Evolutionary conservation across 768 basidiomycete species (phyloP).

Genomic region (Mycena maculata): DNA sequence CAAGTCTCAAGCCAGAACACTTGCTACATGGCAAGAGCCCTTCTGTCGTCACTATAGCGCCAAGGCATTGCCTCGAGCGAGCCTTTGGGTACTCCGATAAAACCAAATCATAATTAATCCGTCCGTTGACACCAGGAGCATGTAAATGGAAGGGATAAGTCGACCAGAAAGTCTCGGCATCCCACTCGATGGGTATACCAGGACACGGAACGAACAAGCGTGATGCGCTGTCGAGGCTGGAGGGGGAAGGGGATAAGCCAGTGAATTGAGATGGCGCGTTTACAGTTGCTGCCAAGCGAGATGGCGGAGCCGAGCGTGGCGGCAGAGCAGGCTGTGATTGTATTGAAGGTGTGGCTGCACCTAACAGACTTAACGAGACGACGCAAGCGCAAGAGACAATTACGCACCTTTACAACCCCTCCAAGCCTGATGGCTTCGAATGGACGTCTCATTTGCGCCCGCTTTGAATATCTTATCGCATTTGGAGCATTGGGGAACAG

Average conservation of each 20-base stretch:
- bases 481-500: conserved; percentile 49
- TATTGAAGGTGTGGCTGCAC: no score
- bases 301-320: no score
- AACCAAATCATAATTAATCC: neutral
- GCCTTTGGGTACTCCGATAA: neutral
- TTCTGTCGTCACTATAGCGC: neutral
- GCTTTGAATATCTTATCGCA: no score
- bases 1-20: neutral
- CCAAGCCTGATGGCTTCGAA: no score
- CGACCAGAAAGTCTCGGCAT: neutral
- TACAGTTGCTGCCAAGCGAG: no score
- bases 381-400: no score
- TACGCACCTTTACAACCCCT: no score
- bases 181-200: neutral
- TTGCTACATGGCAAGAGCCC: conserved; percentile 5
- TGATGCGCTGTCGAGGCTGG: neutral
- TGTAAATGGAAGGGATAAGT: conserved; percentile 6
- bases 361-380: no score
- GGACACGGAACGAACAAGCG: neutral
- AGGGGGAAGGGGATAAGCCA: neutral
- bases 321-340: no score
- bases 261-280: no score
- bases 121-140: neutral
- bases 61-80: conserved; percentile 1
- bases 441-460: no score